Percentiles rank a stretch among this genome's conserved stretches.
Conservation (phyloP, 2,329 filamentous ascomycete species). For the Colletotrichum spinosum region DNA sequence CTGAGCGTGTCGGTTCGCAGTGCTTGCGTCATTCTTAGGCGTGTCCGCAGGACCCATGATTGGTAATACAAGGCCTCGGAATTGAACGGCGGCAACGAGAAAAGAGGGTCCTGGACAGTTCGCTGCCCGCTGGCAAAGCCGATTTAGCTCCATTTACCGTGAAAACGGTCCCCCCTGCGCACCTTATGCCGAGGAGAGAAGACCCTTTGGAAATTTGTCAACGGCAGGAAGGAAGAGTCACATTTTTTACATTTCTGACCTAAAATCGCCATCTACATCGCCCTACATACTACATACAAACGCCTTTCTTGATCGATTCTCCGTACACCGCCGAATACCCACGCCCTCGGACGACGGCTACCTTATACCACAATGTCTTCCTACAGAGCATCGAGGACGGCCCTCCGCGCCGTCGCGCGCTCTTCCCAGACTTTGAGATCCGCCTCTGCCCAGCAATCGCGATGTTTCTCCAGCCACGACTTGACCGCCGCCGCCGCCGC, state of each 20-base stretch:
- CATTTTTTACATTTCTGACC: neutral
- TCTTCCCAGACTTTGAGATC: constrained; percentile 18
- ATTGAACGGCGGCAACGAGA: constrained; percentile 25
- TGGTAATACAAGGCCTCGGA: constrained; percentile 35
- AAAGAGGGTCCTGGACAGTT: constrained; percentile 16
- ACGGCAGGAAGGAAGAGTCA: constrained; percentile 4
- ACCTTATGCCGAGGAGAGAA: constrained; percentile 22
- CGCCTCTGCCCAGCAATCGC: constrained; percentile 23
- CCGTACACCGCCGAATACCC: neutral
- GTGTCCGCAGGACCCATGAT: constrained; percentile 21
- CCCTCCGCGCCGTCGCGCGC: constrained; percentile 34
- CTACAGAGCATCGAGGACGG: constrained; percentile 30
- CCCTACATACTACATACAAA: too few species aligned
- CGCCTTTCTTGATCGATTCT: too few species aligned
- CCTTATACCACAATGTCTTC: constrained; percentile 30
- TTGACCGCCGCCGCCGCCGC: constrained; percentile 34
- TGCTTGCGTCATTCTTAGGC: constrained; percentile 31
- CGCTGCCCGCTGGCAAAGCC: constrained; percentile 20
- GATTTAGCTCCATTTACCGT: constrained; percentile 6
- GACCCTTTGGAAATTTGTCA: constrained; percentile 21
- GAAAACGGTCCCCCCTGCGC: constrained; percentile 10
- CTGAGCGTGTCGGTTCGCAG: too few species aligned
- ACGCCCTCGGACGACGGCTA: neutral
- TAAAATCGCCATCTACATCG: too few species aligned
- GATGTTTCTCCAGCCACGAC: constrained; percentile 31